Evolutionary conservation across 2,329 filamentous ascomycete genomes (phyloP).

Genomic region (Neofusicoccum cordaticola): DNA sequence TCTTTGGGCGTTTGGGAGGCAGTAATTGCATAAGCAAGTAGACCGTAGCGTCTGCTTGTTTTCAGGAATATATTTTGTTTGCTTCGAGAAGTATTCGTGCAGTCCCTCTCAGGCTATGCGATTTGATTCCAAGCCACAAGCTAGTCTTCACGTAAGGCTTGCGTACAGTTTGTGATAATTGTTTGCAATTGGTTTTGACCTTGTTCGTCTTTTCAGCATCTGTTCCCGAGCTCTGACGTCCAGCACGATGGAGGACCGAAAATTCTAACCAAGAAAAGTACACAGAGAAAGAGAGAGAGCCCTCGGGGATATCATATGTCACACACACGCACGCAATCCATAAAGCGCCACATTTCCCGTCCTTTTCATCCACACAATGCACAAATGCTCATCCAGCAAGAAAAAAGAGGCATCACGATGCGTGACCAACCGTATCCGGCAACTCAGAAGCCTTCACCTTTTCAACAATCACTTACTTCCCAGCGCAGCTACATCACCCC

Average conservation of each 20-base stretch:
- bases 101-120: too few relatives aligned
- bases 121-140: too few relatives aligned
- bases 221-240: neutral
- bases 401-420: neutral
- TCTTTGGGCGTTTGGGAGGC: neutral
- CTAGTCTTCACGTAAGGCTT: too few relatives aligned
- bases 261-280: neutral
- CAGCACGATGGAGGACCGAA: neutral
- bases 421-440: neutral
- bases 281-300: neutral
- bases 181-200: neutral
- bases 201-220: neutral
- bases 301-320: slow-evolving; percentile 3
- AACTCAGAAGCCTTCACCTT: neutral
- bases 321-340: neutral
- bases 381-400: neutral
- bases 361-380: neutral
- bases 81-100: too few relatives aligned
- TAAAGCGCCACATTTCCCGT: neutral
- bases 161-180: too few relatives aligned
- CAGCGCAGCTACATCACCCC: neutral
- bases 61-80: too few relatives aligned
- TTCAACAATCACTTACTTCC: neutral
- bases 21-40: too few relatives aligned
- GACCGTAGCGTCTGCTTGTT: too few relatives aligned